These are phyloP conservation scores for Apiosordaria backusii DNA, from an alignment of 495 filamentous ascomycete genomes.

Conservation along the genomic window DNA sequence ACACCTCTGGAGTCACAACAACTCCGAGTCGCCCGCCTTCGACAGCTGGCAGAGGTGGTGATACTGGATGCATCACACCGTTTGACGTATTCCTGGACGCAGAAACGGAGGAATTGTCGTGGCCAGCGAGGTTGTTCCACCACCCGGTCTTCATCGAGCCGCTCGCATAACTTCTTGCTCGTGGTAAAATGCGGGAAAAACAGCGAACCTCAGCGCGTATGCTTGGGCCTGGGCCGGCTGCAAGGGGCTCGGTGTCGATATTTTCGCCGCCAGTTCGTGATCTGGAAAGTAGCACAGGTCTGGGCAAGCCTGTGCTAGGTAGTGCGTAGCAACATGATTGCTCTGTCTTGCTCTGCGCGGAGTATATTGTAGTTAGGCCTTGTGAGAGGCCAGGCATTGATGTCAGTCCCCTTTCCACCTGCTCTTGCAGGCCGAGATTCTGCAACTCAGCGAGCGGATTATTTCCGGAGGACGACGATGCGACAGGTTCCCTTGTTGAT, in stretches of 20 bases:
- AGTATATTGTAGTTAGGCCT: not conserved
- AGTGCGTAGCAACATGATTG: too few relatives aligned
- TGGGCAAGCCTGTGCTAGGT: too few relatives aligned
- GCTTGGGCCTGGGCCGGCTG: not conserved
- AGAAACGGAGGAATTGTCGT: not conserved
- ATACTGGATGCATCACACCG: not conserved
- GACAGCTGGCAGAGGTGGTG: not conserved
- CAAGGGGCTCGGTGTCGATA: not conserved
- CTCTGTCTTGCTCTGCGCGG: not conserved
- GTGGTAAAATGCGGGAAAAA: slow-evolving; percentile 30
- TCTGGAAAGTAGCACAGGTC: not conserved
- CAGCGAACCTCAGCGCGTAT: not conserved
- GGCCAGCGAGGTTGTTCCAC: not conserved
- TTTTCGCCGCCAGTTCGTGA: not conserved
- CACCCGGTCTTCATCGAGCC: slow-evolving; percentile 6
- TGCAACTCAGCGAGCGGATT: not conserved
- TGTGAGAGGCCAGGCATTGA: not conserved
- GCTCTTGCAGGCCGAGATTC: not conserved
- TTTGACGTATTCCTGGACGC: not conserved
- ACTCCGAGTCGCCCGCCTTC: not conserved
- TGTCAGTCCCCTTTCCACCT: not conserved
- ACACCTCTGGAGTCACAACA: not conserved
- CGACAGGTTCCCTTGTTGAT: not conserved
- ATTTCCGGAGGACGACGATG: not conserved
- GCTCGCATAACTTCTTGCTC: slow-evolving; percentile 19